Percentiles rank a stretch among this genome's conserved stretches.
phyloP scores from a whole-genome alignment of 352 stramenopile species.

The Heterotrichella gracilis region DNA sequence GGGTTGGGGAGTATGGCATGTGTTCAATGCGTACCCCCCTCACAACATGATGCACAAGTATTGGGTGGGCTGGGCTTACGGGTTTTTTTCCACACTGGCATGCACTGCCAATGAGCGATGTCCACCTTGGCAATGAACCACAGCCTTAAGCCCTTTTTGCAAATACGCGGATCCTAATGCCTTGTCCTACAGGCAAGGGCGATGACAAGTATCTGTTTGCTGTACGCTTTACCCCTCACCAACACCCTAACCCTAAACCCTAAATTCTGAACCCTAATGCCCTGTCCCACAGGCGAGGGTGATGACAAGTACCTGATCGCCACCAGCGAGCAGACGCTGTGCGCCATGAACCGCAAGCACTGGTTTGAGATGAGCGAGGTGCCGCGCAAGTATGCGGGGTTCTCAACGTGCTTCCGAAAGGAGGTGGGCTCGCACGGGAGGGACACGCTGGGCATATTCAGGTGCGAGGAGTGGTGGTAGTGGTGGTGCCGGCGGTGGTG shows the following conservation, averaged over 20 bases:
- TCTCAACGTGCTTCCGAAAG: constrained; percentile 97
- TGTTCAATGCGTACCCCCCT: too few relatives aligned
- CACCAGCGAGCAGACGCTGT: constrained; percentile 95
- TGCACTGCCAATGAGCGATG: too few relatives aligned
- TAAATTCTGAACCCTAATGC: neutral
- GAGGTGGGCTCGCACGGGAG: constrained; percentile 85
- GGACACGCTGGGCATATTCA: constrained; percentile 98
- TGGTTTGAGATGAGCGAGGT: constrained; percentile 43
- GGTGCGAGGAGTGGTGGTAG: too few relatives aligned
- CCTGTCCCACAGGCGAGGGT: constrained; percentile 26
- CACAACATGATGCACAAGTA: too few relatives aligned
- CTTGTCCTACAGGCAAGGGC: too few relatives aligned
- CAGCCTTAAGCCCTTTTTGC: too few relatives aligned
- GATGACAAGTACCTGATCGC: constrained; percentile 90
- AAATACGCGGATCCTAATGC: too few relatives aligned
- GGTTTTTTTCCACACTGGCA: too few relatives aligned
- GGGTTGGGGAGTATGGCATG: too few relatives aligned
- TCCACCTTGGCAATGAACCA: too few relatives aligned
- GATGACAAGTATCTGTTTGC: constrained; percentile 30
- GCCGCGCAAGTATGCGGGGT: constrained; percentile 47
- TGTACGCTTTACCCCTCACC: neutral
- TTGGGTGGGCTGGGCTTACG: too few relatives aligned
- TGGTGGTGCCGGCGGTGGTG: too few relatives aligned
- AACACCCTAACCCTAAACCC: neutral
- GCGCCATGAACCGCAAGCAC: constrained; percentile 79